Evolutionary conservation across 208 protist genomes (phyloP), one percentile per base, ranked within the genome.

Genomic region (Wallacemonas sp.): DNA sequence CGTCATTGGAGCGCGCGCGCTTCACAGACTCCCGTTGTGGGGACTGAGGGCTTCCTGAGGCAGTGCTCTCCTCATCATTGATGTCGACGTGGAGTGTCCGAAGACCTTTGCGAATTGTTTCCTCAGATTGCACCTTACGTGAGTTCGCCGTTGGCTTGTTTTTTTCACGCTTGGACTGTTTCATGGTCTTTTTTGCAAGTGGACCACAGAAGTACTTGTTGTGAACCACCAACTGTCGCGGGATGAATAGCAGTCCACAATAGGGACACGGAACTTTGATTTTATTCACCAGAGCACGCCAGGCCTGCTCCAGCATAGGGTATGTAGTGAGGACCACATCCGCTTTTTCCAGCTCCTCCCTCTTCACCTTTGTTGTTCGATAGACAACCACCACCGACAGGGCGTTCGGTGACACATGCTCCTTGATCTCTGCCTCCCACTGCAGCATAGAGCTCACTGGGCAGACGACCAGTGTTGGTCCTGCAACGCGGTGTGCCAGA

Each of bases 271-370:
- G 62, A 12, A 97, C 87, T 63, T 97, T 96, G 34, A 80, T 88
- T 36, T 87, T 65, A 58, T 88, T 88, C 34, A 96, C 75, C 9
- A 96, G 61, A n/a, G 43, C 21, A 36, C 92, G 80, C 85, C 83
- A 98, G 21, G 93, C 87, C 33, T 86, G 83, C 75, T 98, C 92
- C 26, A 98, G 49, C 75, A 97, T 96, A 19, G 90, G 82, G 74
- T 98, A 98, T 23, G 96, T 98, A 12, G 94, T 98, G 34, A 98
- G 82, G 43, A 98, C 94, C 29, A 98, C 89, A 90, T 98, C 94
- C 24, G 85, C 94, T 17, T 64, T 68, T 62, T 93, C 81, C 67
- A 98, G 56, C 39, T 88, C 76, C 29, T 95, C 83, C 41, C 66
- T 64, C 41, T 55, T 82, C 12, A 83, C 66, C 30, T 71, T 81